Base-by-base conservation (phyloP, 441 rosid genomes). In the Raphanus hybrid region DNA sequence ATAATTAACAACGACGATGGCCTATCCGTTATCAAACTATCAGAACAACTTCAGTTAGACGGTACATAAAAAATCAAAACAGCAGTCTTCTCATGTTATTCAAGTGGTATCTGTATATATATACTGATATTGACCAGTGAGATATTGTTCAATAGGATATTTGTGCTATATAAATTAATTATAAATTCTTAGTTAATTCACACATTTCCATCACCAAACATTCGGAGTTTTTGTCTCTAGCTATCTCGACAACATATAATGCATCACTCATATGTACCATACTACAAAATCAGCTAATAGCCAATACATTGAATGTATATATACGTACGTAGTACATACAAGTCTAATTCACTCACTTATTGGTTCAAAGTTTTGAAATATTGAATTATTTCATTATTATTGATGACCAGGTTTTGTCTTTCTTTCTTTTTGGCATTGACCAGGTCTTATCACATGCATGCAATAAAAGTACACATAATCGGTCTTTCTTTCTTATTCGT, bases 161-260 rank as follows among this genome's bases (percentile, higher is more conserved):
- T 67, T 54, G 54, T 62, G 20, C 26, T 73, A 52, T 65, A 34
- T 9, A 43, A 60, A 34, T 48, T 15, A 60, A 15, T 35, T 26
- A 16, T 9, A 12, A 23, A 10, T 57, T 65, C 35, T 32, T 37
- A 67, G 11, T 66, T 68, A 55, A 68, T 54, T 78, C 41, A 54
- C 74, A 73, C 82, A 68, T 73, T 39, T 68, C 70, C 29, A 73
- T 78, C 75, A 73, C 82, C 67, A 73, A 78, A 73, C 82, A 78
- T 78, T 78, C 78, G 61, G 63, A 68, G 75, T 73, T 63, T 73
- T 73, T 78, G 82, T 78, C 82, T 73, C 67, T 37, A 37, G 43
- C 43, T 69, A 62, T 74, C 66, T 78, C 66, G 71, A 78, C 78
- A 73, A 41, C 78, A 68, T 20, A 73, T 27, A 16, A 73, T 67